Percentiles rank a stretch among this genome's conserved stretches.
Evolutionary conservation across 2,329 filamentous ascomycete genomes (phyloP).

Genomic region (Calonectria hongkongensis): DNA sequence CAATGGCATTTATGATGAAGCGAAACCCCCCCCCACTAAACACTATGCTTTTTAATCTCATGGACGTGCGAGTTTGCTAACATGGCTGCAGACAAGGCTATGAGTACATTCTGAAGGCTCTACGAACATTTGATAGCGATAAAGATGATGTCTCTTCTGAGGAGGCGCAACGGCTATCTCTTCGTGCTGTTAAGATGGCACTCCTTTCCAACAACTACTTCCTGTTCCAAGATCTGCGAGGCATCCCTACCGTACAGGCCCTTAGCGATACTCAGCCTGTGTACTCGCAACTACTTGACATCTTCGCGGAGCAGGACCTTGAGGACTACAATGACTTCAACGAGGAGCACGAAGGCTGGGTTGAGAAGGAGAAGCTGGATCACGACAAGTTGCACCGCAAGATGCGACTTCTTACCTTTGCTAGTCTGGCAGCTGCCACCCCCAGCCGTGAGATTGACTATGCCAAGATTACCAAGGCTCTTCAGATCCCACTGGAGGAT

Average conservation of each 20-base stretch:
- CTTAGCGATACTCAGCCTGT: slow-evolving; percentile 88
- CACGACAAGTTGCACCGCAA: slow-evolving; percentile 88
- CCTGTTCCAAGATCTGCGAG: slow-evolving; percentile 87
- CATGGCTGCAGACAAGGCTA: slow-evolving; percentile 73
- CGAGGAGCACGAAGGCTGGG: slow-evolving; percentile 90
- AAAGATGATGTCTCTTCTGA: slow-evolving; percentile 74
- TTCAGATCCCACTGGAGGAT: slow-evolving; percentile 88
- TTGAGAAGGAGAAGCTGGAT: slow-evolving; percentile 85
- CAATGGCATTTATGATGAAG: neutral
- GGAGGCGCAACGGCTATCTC: slow-evolving; percentile 76
- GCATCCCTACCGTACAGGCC: slow-evolving; percentile 88
- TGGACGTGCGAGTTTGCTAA: slow-evolving; percentile 44
- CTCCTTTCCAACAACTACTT: slow-evolving; percentile 74
- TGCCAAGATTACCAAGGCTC: slow-evolving; percentile 85
- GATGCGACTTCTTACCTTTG: slow-evolving; percentile 95
- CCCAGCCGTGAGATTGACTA: slow-evolving; percentile 93
- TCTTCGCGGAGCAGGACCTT: slow-evolving; percentile 94
- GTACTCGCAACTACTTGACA: slow-evolving; percentile 94
- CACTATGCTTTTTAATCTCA: neutral
- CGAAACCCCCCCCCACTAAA: slow-evolving; percentile 13
- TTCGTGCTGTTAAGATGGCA: slow-evolving; percentile 73
- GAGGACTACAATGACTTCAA: slow-evolving; percentile 98
- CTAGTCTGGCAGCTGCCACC: slow-evolving; percentile 89
- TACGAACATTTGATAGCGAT: slow-evolving; percentile 76
- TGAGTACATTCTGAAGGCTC: slow-evolving; percentile 79